Conservation (phyloP, 75 land plant species). For the Selaginella tamariscina region DNA sequence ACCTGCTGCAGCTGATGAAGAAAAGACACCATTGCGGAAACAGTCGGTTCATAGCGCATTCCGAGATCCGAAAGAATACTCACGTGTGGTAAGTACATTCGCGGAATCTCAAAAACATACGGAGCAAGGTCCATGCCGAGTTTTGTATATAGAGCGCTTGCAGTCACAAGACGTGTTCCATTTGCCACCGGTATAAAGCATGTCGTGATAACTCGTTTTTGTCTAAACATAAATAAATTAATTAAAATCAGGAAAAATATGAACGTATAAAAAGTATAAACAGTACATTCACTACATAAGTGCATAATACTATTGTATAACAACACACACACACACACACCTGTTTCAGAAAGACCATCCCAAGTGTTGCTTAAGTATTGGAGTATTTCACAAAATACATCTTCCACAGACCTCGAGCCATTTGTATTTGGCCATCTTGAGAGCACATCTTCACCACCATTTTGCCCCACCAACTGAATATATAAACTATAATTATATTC, state of each 20-base stretch:
- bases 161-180: constrained; percentile 77
- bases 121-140: constrained; percentile 71
- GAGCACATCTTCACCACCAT: constrained; percentile 87
- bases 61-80: constrained; percentile 68
- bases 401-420: constrained; percentile 59
- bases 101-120: constrained; percentile 75
- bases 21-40: constrained; percentile 45
- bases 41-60: constrained; percentile 53
- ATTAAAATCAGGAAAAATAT: not conserved
- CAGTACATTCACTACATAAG: no score
- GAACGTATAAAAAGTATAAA: not conserved
- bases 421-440: constrained; percentile 72
- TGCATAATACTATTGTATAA: no score
- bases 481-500: not conserved
- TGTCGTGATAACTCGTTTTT: constrained; percentile 38
- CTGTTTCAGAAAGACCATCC: constrained; percentile 64
- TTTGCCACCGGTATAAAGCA: constrained; percentile 79
- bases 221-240: no score
- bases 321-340: no score
- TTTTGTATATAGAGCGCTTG: constrained; percentile 49
- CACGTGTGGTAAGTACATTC: constrained; percentile 64
- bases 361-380: constrained; percentile 58
- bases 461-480: constrained; percentile 53
- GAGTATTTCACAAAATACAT: constrained; percentile 63
- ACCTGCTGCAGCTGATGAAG: constrained; percentile 51